Conservation (phyloP, 352 stramenopile species). For the Salisapilia sapeloensis region DNA sequence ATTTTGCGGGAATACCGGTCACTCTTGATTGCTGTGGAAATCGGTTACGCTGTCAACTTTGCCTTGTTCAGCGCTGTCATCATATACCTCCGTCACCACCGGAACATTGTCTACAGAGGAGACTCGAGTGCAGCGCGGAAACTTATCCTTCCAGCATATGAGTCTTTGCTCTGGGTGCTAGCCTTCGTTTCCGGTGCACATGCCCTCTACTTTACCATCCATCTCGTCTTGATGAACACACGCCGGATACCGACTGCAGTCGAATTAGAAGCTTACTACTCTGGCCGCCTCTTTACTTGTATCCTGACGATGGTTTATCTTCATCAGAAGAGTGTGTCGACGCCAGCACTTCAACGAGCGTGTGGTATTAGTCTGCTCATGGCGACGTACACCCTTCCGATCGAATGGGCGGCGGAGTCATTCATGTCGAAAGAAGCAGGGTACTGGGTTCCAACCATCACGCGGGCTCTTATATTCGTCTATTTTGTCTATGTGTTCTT, state of each 20-base stretch:
- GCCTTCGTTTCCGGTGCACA: too few species aligned
- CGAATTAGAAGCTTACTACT: conserved; percentile 24
- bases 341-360: conserved; percentile 19
- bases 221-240: conserved; percentile 9
- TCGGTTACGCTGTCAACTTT: conserved; percentile 26
- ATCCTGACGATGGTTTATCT: conserved; percentile 51
- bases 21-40: conserved; percentile 13
- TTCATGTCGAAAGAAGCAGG: conserved; percentile 1
- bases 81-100: conserved; percentile 32
- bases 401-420: conserved; percentile 16
- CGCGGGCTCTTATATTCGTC: conserved; percentile 15
- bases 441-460: conserved; percentile 20
- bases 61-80: conserved; percentile 21
- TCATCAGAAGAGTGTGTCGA: conserved; percentile 34
- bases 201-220: conserved; percentile 16
- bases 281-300: conserved; percentile 38
- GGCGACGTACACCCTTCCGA: conserved; percentile 32
- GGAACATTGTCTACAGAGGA: conserved; percentile 23
- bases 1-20: conserved; percentile 8
- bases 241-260: conserved; percentile 4
- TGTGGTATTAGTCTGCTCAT: conserved; percentile 21
- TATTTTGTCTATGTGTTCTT: conserved; percentile 28
- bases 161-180: conserved; percentile 45
- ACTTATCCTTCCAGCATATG: conserved; percentile 52
- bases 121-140: conserved; percentile 28